A percentile compares a stretch with the other conserved stretches of the same genome.
Conservation (phyloP, 2,329 filamentous ascomycete genomes). For the Fusarium humuli region DNA sequence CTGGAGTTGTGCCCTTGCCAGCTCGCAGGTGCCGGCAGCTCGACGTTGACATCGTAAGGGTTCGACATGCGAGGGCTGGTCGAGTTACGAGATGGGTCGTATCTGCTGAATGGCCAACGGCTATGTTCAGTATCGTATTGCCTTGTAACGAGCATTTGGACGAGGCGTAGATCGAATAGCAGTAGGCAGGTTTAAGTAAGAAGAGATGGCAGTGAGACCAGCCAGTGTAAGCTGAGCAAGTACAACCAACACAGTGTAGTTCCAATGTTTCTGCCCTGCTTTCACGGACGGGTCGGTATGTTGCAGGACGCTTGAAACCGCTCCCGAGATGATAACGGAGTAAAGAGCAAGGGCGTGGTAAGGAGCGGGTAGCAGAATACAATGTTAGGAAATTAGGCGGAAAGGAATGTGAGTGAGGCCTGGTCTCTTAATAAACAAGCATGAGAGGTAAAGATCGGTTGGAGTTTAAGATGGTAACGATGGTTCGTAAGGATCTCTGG, state of each 20-base stretch:
- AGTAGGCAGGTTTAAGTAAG: slow-evolving; percentile 24
- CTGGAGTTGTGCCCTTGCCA: slow-evolving; percentile 69
- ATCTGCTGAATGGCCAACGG: slow-evolving; percentile 67
- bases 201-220: slow-evolving; percentile 19
- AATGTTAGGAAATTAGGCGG: slow-evolving; percentile 19
- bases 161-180: slow-evolving; percentile 18
- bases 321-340: slow-evolving; percentile 35
- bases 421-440: slow-evolving; percentile 2
- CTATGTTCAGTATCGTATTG: slow-evolving; percentile 65
- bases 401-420: slow-evolving; percentile 24
- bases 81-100: slow-evolving; percentile 60
- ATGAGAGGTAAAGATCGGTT: slow-evolving; percentile 1
- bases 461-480: slow-evolving; percentile 3
- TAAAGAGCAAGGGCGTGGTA: slow-evolving; percentile 17
- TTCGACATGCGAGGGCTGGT: slow-evolving; percentile 68
- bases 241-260: slow-evolving; percentile 41
- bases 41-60: slow-evolving; percentile 59
- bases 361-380: slow-evolving; percentile 19
- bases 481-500: slow-evolving; percentile 13
- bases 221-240: slow-evolving; percentile 17
- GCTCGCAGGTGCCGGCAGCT: slow-evolving; percentile 65
- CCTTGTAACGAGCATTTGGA: slow-evolving; percentile 65
- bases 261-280: slow-evolving; percentile 24
- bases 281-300: slow-evolving; percentile 33
- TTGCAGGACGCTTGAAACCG: slow-evolving; percentile 36